A percentile compares a stretch with the other conserved stretches of the same genome.
These are phyloP conservation scores for Breynia disticha DNA, from an alignment of 441 rosid genomes.

Conservation along the genomic window DNA sequence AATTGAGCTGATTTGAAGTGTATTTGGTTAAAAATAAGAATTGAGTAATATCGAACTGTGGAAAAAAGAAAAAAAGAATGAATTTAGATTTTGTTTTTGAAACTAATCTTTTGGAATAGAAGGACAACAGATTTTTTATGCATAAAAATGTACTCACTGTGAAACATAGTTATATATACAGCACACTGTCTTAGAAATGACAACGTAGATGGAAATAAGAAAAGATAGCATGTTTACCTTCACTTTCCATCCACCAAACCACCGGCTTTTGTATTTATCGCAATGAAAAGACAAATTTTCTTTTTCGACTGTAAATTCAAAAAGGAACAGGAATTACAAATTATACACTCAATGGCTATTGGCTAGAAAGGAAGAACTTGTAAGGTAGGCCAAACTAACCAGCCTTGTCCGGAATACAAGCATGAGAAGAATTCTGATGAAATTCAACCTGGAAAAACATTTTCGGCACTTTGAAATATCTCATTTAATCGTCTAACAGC, in stretches of 20 bases:
- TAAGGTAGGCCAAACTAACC: constrained; percentile 19
- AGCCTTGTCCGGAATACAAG: constrained; percentile 16
- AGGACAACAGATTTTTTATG: too few species aligned
- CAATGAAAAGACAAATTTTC: constrained; percentile 9
- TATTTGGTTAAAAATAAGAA: too few species aligned
- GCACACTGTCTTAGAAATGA: not conserved
- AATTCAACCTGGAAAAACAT: constrained; percentile 22
- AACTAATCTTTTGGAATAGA: too few species aligned
- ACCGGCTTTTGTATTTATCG: constrained; percentile 29
- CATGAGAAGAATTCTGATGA: constrained; percentile 17
- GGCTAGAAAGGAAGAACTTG: constrained; percentile 6
- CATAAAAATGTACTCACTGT: too few species aligned
- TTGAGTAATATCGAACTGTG: too few species aligned
- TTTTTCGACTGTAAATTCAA: constrained; percentile 18
- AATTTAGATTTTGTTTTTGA: too few species aligned
- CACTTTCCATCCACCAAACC: constrained; percentile 38
- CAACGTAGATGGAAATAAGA: constrained; percentile 6
- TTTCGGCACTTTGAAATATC: constrained; percentile 18
- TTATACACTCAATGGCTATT: not conserved
- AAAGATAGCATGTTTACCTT: constrained; percentile 25
- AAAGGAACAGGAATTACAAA: constrained; percentile 6
- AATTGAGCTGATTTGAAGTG: too few species aligned
- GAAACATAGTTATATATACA: too few species aligned
- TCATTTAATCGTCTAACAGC: not conserved
- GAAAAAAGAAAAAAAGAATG: too few species aligned